Base-by-base conservation (phyloP, 2,329 filamentous ascomycete genomes). In the Xylariaceae sp. region DNA sequence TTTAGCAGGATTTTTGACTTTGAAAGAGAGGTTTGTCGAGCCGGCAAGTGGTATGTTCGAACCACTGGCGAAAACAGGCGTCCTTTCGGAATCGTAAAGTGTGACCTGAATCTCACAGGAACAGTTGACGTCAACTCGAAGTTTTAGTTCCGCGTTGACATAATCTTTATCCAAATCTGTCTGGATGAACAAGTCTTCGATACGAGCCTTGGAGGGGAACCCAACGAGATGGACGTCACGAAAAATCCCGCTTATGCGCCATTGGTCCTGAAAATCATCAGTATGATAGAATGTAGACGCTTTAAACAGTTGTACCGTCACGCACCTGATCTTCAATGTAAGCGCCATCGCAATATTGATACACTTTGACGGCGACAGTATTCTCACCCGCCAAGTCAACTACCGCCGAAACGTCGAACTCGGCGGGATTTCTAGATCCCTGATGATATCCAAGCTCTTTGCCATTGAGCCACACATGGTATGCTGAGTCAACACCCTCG, bases 401-500 rank as follows among this genome's bases (percentile, higher is more conserved):
- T n/a, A 73, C 60, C 1, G 63, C 54, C 0, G 80, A 81, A 36
- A 87, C 70, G 54, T 86, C 83, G 58, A 85, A 86, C 57, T 87
- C 83, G 4, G 79, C 74, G 2, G 83, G 78, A 59, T 86, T 86
- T 31, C 83, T 71, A 16, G 77, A 79, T 5, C 82, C 83, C 63
- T 86, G 82, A 38, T 77, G 78, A 61, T 86, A 87, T 6, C 83
- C 83, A 17, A 86, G 71, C 48, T 78, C 71, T 36, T 73, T 68
- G 1, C 81, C 81, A 57, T 87, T 86, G 3, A 86, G 63, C 75
- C 76, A 86, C 6, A 86, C 70, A 63, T 86, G 81, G 56, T 81
- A 86, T 0, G 82, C 78, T 52, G 79, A 78, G 57, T 86, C 83
- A 0, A 86, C 82, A 1, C 83, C 82, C 57, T 86, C 83, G 53